Percentiles rank a stretch among this genome's conserved stretches.
Conservation (phyloP, 495 filamentous ascomycete genomes). For the Cladorrhinum samala region DNA sequence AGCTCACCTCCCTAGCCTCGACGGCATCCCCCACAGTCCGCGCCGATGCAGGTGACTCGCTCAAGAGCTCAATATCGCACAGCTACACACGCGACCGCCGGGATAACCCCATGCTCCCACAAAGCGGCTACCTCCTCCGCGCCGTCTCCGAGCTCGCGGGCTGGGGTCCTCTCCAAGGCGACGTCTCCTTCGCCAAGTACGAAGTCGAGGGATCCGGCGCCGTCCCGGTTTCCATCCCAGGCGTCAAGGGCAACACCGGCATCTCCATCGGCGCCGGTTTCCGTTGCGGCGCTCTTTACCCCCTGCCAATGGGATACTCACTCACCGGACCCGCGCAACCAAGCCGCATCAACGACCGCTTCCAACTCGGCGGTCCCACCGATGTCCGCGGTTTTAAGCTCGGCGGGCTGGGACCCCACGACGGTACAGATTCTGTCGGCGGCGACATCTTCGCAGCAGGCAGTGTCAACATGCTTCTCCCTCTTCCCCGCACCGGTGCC, state of each 20-base stretch:
- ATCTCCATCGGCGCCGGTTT: slow-evolving; percentile 49
- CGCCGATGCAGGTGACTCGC: slow-evolving; percentile 79
- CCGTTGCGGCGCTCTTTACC: slow-evolving; percentile 53
- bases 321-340: slow-evolving; percentile 48
- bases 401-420: slow-evolving; percentile 78
- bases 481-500: slow-evolving; percentile 68
- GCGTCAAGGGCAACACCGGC: slow-evolving; percentile 61
- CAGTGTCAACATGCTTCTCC: slow-evolving; percentile 74
- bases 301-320: slow-evolving; percentile 51
- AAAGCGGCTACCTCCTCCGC: slow-evolving; percentile 71
- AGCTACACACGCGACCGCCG: slow-evolving; percentile 72
- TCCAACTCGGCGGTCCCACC: slow-evolving; percentile 88
- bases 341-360: slow-evolving; percentile 87
- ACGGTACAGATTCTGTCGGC: slow-evolving; percentile 77
- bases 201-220: slow-evolving; percentile 77
- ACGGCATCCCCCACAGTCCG: slow-evolving; percentile 75
- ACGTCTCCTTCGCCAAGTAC: slow-evolving; percentile 83
- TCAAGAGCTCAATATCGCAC: slow-evolving; percentile 81
- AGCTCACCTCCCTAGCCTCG: slow-evolving; percentile 68
- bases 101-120: slow-evolving; percentile 76
- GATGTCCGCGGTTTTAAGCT: slow-evolving; percentile 92
- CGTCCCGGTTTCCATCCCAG: slow-evolving; percentile 62
- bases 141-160: slow-evolving; percentile 77
- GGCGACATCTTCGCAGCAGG: slow-evolving; percentile 89
- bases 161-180: slow-evolving; percentile 74